Conservation (phyloP, 495 filamentous ascomycete species). For the Xylaria acuta region DNA sequence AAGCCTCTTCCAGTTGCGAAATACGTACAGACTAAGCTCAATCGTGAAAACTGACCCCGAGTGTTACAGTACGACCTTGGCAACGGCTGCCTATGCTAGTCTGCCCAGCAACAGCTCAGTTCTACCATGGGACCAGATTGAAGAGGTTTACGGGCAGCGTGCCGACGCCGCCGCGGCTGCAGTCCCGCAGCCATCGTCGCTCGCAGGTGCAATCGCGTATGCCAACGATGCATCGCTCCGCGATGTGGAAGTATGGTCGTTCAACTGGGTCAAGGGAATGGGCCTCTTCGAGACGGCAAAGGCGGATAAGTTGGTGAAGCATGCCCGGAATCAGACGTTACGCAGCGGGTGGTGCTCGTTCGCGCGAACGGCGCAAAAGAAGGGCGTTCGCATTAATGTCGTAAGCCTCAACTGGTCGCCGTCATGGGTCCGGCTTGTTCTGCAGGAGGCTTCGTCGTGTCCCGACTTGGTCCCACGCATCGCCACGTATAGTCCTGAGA, state of each 20-base stretch:
- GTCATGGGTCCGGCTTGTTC: constrained; percentile 21
- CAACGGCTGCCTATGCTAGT: constrained; percentile 16
- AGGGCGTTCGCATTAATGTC: constrained; percentile 8
- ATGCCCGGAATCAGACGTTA: constrained; percentile 14
- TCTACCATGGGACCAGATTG: constrained; percentile 20
- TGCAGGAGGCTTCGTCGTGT: constrained; percentile 10
- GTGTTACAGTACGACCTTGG: constrained; percentile 2
- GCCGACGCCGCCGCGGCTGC: constrained; percentile 17
- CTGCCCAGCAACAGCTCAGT: constrained; percentile 21
- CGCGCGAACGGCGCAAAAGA: constrained; percentile 5
- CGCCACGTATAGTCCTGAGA: constrained; percentile 15
- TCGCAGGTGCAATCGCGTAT: constrained; percentile 3
- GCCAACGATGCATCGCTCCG: constrained; percentile 15
- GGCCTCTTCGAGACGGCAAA: constrained; percentile 17
- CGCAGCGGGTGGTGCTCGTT: constrained; percentile 18
- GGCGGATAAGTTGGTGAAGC: background rate
- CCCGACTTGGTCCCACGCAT: constrained; percentile 7
- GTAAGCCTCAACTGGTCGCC: constrained; percentile 24
- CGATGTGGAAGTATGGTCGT: constrained; percentile 17
- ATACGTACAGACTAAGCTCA: background rate
- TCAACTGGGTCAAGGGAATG: constrained; percentile 18
- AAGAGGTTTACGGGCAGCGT: constrained; percentile 3
- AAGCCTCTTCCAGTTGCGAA: background rate
- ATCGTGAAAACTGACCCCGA: background rate
- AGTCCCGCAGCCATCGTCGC: constrained; percentile 4